Evolutionary conservation across 352 stramenopile species (phyloP).

Genomic region (Elongisporangium anandrum): DNA sequence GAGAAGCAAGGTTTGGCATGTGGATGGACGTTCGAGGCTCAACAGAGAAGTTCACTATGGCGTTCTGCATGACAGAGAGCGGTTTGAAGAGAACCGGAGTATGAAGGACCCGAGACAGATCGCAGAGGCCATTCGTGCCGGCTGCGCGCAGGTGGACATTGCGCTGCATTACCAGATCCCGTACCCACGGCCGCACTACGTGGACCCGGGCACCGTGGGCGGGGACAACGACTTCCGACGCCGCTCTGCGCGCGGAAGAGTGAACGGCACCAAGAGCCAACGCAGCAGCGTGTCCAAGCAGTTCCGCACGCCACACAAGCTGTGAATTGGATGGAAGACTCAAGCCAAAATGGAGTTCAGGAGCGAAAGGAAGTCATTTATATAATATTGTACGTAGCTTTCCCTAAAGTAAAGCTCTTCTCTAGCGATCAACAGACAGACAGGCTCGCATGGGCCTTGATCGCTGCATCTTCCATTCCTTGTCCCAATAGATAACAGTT

Average conservation of each 20-base stretch:
- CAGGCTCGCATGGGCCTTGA: background rate
- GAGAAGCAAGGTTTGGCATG: slow-evolving; percentile 44
- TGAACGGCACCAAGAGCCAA: slow-evolving; percentile 16
- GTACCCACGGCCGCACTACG: slow-evolving; percentile 74
- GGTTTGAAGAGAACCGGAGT: slow-evolving; percentile 62
- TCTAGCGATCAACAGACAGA: background rate
- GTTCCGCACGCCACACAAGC: slow-evolving; percentile 27
- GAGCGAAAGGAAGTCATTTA: background rate
- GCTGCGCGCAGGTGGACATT: slow-evolving; percentile 70
- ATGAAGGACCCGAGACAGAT: slow-evolving; percentile 25
- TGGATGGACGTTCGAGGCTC: background rate
- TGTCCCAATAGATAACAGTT: background rate
- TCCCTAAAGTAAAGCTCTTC: background rate
- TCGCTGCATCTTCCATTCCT: background rate
- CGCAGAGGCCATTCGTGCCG: slow-evolving; percentile 46
- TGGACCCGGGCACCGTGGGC: slow-evolving; percentile 71
- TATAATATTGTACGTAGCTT: background rate
- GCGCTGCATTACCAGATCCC: slow-evolving; percentile 84
- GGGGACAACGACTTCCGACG: slow-evolving; percentile 69
- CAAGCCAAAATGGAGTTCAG: background rate
- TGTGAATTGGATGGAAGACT: background rate
- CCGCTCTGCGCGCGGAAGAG: slow-evolving; percentile 45
- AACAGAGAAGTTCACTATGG: no score
- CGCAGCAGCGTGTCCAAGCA: slow-evolving; percentile 37
- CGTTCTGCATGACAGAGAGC: slow-evolving; percentile 18